Conservation (phyloP, 495 filamentous ascomycete species). For the Jackrogersella multiformis region DNA sequence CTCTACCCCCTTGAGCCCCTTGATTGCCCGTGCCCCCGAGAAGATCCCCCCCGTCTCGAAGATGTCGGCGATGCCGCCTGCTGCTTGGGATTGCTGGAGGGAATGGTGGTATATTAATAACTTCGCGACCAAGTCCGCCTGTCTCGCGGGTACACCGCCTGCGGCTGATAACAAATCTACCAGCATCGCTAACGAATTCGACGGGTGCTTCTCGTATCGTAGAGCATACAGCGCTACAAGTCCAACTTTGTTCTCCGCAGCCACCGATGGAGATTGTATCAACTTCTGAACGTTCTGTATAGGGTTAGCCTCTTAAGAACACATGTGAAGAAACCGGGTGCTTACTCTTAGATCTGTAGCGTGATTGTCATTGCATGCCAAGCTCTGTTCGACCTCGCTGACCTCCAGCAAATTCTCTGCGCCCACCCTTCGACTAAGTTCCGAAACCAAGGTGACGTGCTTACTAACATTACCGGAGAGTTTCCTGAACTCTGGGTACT, state of each 20-base stretch:
- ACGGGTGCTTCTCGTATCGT: slow-evolving; percentile 86
- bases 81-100: slow-evolving; percentile 73
- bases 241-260: slow-evolving; percentile 80
- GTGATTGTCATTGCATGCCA: slow-evolving; percentile 97
- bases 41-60: slow-evolving; percentile 94
- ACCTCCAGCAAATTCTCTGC: slow-evolving; percentile 88
- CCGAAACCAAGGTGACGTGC: slow-evolving; percentile 93
- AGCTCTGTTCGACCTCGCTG: slow-evolving; percentile 94
- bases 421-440: slow-evolving; percentile 86
- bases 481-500: slow-evolving; percentile 96
- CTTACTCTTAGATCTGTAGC: slow-evolving; percentile 81
- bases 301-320: slow-evolving; percentile 5
- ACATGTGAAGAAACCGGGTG: neutral
- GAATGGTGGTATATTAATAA: slow-evolving; percentile 85
- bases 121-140: slow-evolving; percentile 77
- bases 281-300: slow-evolving; percentile 81
- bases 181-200: slow-evolving; percentile 80
- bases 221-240: slow-evolving; percentile 92
- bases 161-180: slow-evolving; percentile 84
- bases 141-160: slow-evolving; percentile 74
- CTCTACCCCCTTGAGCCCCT: slow-evolving; percentile 95
- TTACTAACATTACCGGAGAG: slow-evolving; percentile 98
- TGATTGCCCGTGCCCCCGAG: slow-evolving; percentile 87
- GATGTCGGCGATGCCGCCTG: slow-evolving; percentile 83
- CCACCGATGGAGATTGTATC: slow-evolving; percentile 77